Evolutionary conservation across 1,139 yeast species (phyloP).

Genomic region (Arxiozyma slooffiae): DNA sequence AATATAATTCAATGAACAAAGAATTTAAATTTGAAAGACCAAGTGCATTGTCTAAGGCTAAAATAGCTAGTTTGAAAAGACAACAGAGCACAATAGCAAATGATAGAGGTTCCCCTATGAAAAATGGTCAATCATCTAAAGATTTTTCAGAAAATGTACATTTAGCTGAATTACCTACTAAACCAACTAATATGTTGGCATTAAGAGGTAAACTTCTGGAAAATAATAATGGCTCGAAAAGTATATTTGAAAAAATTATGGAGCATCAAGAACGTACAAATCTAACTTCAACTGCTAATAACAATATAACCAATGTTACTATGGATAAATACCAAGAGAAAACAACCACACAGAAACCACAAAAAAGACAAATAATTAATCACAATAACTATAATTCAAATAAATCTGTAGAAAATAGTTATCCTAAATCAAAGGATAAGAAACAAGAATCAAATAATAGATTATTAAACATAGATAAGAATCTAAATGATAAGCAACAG

Average conservation of each 20-base stretch:
- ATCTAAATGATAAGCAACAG: neutral
- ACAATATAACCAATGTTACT: neutral
- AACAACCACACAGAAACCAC: neutral
- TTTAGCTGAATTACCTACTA: slow-evolving; percentile 24
- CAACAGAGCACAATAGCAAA: slow-evolving; percentile 28
- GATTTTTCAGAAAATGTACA: slow-evolving; percentile 15
- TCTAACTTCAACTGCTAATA: neutral
- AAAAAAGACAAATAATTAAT: slow-evolving; percentile 1
- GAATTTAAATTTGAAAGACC: neutral
- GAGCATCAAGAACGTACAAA: neutral
- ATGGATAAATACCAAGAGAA: neutral
- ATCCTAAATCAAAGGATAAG: neutral
- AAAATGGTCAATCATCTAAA: slow-evolving; percentile 14
- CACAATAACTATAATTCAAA: neutral
- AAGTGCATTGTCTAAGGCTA: neutral
- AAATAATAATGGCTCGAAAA: neutral
- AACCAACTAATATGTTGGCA: slow-evolving; percentile 6
- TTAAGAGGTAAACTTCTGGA: neutral
- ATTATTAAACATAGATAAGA: neutral
- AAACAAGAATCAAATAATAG: neutral
- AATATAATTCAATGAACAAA: neutral
- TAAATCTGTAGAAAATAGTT: neutral
- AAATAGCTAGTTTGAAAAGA: slow-evolving; percentile 12
- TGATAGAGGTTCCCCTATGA: slow-evolving; percentile 28
- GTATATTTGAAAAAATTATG: slow-evolving; percentile 5